phyloP scores from a whole-genome alignment of 2,329 filamentous ascomycete species.

The Berkeleyomyces basicola region DNA sequence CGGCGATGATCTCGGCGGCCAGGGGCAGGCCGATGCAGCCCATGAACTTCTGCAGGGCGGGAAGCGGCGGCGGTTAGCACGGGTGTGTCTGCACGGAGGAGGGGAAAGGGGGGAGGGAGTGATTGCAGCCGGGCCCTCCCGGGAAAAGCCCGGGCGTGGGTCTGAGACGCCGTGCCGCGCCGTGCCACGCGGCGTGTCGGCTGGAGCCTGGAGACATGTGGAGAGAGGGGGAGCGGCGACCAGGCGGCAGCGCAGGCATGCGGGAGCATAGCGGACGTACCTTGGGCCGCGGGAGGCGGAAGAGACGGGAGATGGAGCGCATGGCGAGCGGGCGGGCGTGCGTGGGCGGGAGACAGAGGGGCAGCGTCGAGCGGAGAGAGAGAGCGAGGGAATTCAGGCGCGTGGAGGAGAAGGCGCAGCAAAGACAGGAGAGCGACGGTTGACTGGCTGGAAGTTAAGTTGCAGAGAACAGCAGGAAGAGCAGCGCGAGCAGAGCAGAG shows the following conservation, averaged over 20 bases:
- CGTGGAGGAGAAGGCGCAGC: not conserved
- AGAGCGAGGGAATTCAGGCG: not conserved
- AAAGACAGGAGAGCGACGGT: not conserved
- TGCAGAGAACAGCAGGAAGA: not conserved
- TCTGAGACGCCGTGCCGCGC: not conserved
- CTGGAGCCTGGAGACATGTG: too few relatives aligned
- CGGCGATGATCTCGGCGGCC: conserved; percentile 68
- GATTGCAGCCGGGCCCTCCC: not conserved
- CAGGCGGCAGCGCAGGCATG: not conserved
- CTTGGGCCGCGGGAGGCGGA: conserved; percentile 26
- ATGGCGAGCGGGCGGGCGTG: conserved; percentile 3
- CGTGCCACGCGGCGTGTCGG: not conserved
- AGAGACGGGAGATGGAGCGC: conserved; percentile 13
- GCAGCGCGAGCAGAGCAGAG: not conserved
- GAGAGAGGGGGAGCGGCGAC: not conserved
- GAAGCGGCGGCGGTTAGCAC: not conserved
- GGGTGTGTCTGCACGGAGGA: not conserved
- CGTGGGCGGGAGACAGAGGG: not conserved
- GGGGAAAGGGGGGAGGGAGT: not conserved
- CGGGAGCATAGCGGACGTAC: conserved; percentile 18
- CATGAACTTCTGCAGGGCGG: conserved; percentile 51
- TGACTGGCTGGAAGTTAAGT: not conserved
- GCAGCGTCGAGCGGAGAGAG: not conserved
- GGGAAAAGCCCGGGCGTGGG: not conserved
- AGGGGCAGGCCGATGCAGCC: conserved; percentile 75